Evolutionary conservation across 139 green algal genomes (phyloP), one percentile per base, ranked within the genome.

Genomic region (Prasinococcaceae sp.): DNA sequence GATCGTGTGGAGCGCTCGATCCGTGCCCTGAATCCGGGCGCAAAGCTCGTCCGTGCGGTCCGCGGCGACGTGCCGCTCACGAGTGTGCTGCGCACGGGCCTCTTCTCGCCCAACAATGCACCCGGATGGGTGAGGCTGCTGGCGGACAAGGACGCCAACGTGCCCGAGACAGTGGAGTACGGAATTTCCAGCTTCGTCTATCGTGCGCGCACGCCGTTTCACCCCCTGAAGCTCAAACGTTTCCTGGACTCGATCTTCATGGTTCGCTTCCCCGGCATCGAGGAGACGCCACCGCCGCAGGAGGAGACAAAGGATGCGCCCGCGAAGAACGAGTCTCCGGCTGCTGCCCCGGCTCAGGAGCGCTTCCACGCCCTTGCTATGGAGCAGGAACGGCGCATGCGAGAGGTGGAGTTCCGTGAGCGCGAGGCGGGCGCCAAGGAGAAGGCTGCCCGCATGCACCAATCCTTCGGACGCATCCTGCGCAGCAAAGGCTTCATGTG

Each of bases 401-500:
- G 46, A 53, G 46, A 17, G 30, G 16, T 8, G 28, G 6, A 14
- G 19, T 6, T 12, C 33, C 14, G 33, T n/a, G 26, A 53, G 46
- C 14, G 46, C 17, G 46, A 36, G 8, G 22, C 20, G 6, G 17
- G 30, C 22, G 46, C 28, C 20, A 53, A 38, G 9, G 26, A 23
- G 20, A 53, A 28, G 46, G 6, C 10, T 0, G 49, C 26, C 19
- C 24, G 32, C 27, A 47, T 48, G 49, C 12, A 32, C 27, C 20
- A 44, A 14, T 12, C 10, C 6, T 46, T 57, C 32, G 49, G 49
- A 9, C 49, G 53, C 12, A 28, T 58, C 8, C 20, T 58, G 37
- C 75, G 85, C 58, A 83, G 66, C 58, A 94, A 94, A 73, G 85
- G 85, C 38, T 94, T 93, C 69, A 81, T 90, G 74, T 94, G 85